Evolutionary conservation across 2,329 filamentous ascomycete species (phyloP).

Genomic region (Fusarium metavorans): DNA sequence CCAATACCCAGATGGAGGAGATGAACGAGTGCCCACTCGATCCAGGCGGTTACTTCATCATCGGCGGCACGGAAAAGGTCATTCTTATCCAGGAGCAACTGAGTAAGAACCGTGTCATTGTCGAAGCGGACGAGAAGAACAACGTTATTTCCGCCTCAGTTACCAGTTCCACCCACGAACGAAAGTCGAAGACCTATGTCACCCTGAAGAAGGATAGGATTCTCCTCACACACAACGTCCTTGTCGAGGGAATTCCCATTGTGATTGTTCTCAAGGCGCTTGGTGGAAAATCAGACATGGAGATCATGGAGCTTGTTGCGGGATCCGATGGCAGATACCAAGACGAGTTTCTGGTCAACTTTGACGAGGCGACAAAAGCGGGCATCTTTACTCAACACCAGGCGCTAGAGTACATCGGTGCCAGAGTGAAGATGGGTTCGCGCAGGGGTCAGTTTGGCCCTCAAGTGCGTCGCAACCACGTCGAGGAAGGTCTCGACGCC

Average conservation of each 20-base stretch:
- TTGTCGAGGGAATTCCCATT: conserved; percentile 94
- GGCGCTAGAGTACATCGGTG: conserved; percentile 91
- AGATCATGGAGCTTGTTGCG: conserved; percentile 91
- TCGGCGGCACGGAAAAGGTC: conserved; percentile 97
- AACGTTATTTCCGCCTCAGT: conserved; percentile 95
- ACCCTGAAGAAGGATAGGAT: conserved; percentile 94
- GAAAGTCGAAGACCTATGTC: conserved; percentile 98
- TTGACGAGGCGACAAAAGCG: conserved; percentile 88
- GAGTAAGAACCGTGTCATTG: conserved; percentile 99
- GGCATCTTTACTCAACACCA: conserved; percentile 94
- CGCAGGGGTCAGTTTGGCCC: conserved; percentile 67
- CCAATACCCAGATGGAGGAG: conserved; percentile 87
- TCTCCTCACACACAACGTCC: conserved; percentile 89
- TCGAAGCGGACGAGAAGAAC: conserved; percentile 93
- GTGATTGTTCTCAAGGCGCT: conserved; percentile 93
- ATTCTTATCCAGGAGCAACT: conserved; percentile 98
- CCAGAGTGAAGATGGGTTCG: conserved; percentile 87
- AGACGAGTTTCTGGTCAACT: conserved; percentile 94
- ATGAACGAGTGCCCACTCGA: conserved; percentile 97
- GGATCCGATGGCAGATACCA: conserved; percentile 91
- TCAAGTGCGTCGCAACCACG: conserved; percentile 78
- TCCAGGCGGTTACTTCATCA: conserved; percentile 97
- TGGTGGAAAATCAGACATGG: conserved; percentile 92
- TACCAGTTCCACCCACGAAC: conserved; percentile 96
- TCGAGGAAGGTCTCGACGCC: conserved; percentile 93